Conservation (phyloP, 2,329 filamentous ascomycete genomes). For the Coniochaeta ligniaria region DNA sequence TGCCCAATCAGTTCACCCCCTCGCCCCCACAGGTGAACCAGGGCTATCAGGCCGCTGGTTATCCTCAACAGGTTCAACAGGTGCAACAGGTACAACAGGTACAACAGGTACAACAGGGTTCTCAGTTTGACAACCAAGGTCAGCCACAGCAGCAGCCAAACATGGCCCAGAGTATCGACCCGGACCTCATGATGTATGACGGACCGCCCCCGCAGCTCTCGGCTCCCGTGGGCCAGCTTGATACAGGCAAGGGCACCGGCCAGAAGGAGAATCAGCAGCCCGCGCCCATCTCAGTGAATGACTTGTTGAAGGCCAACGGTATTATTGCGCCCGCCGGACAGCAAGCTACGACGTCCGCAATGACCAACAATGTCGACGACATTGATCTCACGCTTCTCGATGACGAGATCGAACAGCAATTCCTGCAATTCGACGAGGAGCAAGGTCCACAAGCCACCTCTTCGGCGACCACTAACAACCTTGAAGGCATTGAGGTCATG, state of each 20-base stretch:
- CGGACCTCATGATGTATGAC: background rate
- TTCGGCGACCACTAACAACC: background rate
- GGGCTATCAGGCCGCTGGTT: background rate
- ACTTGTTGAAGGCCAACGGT: background rate
- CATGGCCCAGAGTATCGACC: background rate
- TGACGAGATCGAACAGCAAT: too few relatives aligned
- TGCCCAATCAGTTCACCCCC: background rate
- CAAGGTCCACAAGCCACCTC: background rate
- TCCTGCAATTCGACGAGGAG: too few relatives aligned
- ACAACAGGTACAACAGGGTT: too few relatives aligned
- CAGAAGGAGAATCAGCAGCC: background rate
- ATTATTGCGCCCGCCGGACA: background rate
- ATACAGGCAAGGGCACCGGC: background rate
- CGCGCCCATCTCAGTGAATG: background rate
- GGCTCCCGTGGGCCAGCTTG: background rate
- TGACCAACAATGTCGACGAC: too few relatives aligned
- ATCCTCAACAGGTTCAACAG: background rate
- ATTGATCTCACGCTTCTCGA: too few relatives aligned
- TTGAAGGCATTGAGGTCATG: background rate
- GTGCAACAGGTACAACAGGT: too few relatives aligned
- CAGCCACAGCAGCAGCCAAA: background rate
- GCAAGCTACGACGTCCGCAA: background rate
- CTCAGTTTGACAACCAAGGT: background rate
- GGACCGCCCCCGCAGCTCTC: background rate
- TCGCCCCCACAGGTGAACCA: background rate